Base-by-base conservation (phyloP, 495 filamentous ascomycete genomes). In the Sabuloglossum arenarium region DNA sequence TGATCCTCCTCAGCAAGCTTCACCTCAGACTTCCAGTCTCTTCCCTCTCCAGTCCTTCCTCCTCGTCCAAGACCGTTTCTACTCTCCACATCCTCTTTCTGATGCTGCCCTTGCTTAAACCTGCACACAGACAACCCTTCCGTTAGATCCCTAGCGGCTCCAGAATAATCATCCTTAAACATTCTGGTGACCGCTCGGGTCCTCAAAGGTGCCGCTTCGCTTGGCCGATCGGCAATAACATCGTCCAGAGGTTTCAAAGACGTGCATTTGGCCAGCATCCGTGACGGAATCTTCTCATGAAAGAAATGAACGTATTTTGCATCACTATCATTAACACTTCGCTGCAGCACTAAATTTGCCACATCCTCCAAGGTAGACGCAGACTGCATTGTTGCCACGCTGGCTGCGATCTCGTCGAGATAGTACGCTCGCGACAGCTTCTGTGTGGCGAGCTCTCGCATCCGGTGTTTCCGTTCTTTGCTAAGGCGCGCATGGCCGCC, bases 231-330 rank as follows among this genome's bases (percentile, higher is more conserved):
- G 14, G 68, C 67, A 45, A 86, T 81, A 45, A 87, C 75, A 49
- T 84, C 74, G 67, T 85, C 71, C 58, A 89, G 66, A 0, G 76
- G 72, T 45, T 71, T 66, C 27, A 88, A 67, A 42, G 75, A 78
- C 6, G 85, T 88, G 64, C 73, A 84, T 61, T 87, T 77, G 50
- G 80, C 84, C 59, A 88, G 73, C 68, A 84, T 81, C 27, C 85
- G 70, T 12, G 77, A 81, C 0, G 85, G 85, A 39, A 89, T 88
- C 71, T 88, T 88, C 62, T 89, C 85, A 67, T 88, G 85, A 64
- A 89, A 88, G 67, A 89, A 88, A 61, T 89, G 82, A 3, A 88
- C 85, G 59, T 89, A 89, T 60, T 82, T 83, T 29, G 82, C 85
- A 60, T 88, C 83, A 10, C 72, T 64, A 59, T 86, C 77, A 24